Evolutionary conservation across 2,329 filamentous ascomycete genomes (phyloP).

Genomic region (Phaeosphaeriaceae sp.): DNA sequence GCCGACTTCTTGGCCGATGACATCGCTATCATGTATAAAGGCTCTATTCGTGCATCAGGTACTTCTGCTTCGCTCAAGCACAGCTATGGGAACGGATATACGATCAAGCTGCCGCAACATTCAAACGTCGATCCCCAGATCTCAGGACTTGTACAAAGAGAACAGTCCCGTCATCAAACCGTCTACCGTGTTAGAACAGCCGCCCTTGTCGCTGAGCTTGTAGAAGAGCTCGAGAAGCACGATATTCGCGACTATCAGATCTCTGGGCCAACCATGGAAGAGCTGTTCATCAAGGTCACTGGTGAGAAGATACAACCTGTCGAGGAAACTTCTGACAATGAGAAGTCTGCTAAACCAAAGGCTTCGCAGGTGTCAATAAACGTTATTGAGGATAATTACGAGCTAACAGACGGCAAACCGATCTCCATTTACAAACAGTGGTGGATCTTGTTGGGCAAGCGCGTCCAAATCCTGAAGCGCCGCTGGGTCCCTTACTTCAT

Average conservation of each 20-base stretch:
- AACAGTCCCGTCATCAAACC: slow-evolving; percentile 69
- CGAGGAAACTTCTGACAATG: slow-evolving; percentile 46
- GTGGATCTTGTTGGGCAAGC: slow-evolving; percentile 75
- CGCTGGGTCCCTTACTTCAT: slow-evolving; percentile 77
- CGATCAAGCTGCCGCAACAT: slow-evolving; percentile 26
- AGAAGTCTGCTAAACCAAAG: slow-evolving; percentile 19
- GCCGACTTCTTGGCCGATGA: slow-evolving; percentile 86
- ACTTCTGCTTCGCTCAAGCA: slow-evolving; percentile 85
- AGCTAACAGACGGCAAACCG: slow-evolving; percentile 68
- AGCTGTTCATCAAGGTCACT: slow-evolving; percentile 84
- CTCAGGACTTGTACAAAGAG: slow-evolving; percentile 19
- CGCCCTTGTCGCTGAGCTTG: slow-evolving; percentile 70
- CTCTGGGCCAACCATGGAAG: slow-evolving; percentile 86
- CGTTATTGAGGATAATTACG: slow-evolving; percentile 13
- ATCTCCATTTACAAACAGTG: slow-evolving; percentile 74
- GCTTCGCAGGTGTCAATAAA: slow-evolving; percentile 1
- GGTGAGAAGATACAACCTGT: slow-evolving; percentile 60
- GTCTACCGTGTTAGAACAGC: slow-evolving; percentile 77
- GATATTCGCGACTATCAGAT: slow-evolving; percentile 79
- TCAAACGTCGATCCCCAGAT: slow-evolving; percentile 15
- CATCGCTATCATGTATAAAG: slow-evolving; percentile 84
- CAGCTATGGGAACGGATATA: slow-evolving; percentile 76
- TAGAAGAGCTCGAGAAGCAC: slow-evolving; percentile 68
- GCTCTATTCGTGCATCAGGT: slow-evolving; percentile 76
- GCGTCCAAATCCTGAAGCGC: slow-evolving; percentile 73